Evolutionary conservation across 805 yeast species (phyloP), one percentile per base, ranked within the genome.

Genomic region (Zygosaccharomyces rouxii): DNA sequence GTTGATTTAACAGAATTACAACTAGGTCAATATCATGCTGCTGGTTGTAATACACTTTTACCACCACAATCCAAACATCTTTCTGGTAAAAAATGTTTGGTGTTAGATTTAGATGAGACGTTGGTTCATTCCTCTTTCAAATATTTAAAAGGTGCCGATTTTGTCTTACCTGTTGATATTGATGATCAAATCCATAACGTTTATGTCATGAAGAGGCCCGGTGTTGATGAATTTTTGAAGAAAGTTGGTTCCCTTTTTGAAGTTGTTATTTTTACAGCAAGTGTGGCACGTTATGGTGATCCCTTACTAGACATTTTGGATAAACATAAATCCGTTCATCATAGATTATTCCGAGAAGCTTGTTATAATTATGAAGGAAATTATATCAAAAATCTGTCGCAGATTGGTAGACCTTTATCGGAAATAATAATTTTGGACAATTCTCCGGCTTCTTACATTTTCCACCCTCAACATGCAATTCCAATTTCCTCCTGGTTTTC

Each of bases 401-500:
- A 89, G 67, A 81, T 94, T 58, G 99, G 99, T 10, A 77, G 99
- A 60, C 97, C 97, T 2, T 72, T 94, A 53, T 71, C 78, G 48
- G 95, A 89, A 56, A 73, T 86, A 38, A 89, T 94, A 49, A 94
- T 94, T 56, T 81, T 94, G 55, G 99, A 94, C 72, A 94, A 94
- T 69, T 90, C 98, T 2, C 98, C 99, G 1, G 96, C 98, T 3
- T 88, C 97, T n/a, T 94, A 94, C 69, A 83, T 92, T 48, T 87
- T 94, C 75, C 98, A 94, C 65, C 99, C 99, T 18, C 95, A 89
- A 67, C 97, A 94, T 71, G 95, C 98, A 7, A 85, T 94, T 25
- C 99, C 99, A 21, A 87, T 94, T 25, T 87, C 96, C 56, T 84
- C 94, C 66, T 94, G 99, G 99, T 94, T 94, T 74, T 87, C 96